phyloP scores from a whole-genome alignment of 352 stramenopile genomes.

The Phytophthora nicotianae region DNA sequence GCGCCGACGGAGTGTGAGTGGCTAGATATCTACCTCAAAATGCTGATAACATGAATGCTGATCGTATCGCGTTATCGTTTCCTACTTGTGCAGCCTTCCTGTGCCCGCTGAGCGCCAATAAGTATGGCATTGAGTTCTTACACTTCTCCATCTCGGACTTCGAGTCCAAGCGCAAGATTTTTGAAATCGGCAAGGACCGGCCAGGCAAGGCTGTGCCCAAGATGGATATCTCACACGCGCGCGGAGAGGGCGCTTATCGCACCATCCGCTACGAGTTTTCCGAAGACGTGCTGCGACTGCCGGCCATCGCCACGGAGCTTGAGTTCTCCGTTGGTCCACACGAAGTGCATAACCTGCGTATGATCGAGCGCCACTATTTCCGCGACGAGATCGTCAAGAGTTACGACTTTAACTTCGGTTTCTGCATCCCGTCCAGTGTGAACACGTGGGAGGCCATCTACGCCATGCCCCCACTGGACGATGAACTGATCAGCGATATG shows the following conservation, averaged over 20 bases:
- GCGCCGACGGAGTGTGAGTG: conserved; percentile 73
- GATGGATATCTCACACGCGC: conserved; percentile 79
- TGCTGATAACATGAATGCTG: conserved; percentile 4
- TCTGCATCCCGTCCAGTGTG: conserved; percentile 95
- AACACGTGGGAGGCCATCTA: conserved; percentile 98
- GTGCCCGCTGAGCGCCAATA: conserved; percentile 93
- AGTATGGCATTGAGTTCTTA: conserved; percentile 95
- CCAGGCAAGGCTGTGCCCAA: conserved; percentile 79
- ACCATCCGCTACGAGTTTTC: conserved; percentile 96
- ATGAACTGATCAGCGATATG: conserved; percentile 95
- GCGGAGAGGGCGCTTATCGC: conserved; percentile 90
- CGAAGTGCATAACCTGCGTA: conserved; percentile 91
- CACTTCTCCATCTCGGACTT: conserved; percentile 96
- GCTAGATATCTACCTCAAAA: not conserved
- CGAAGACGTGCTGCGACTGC: conserved; percentile 92
- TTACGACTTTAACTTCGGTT: conserved; percentile 97
- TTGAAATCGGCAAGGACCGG: conserved; percentile 89
- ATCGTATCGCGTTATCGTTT: conserved; percentile 9
- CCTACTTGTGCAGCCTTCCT: conserved; percentile 78
- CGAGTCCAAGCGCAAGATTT: conserved; percentile 94
- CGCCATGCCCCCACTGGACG: conserved; percentile 91
- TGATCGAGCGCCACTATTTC: conserved; percentile 98
- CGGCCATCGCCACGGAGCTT: conserved; percentile 89
- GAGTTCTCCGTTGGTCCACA: conserved; percentile 93
- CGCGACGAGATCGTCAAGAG: conserved; percentile 94